Evolutionary conservation across 202 grass and related monocot genomes (phyloP).

Genomic region (Brachypodium distachyon): DNA sequence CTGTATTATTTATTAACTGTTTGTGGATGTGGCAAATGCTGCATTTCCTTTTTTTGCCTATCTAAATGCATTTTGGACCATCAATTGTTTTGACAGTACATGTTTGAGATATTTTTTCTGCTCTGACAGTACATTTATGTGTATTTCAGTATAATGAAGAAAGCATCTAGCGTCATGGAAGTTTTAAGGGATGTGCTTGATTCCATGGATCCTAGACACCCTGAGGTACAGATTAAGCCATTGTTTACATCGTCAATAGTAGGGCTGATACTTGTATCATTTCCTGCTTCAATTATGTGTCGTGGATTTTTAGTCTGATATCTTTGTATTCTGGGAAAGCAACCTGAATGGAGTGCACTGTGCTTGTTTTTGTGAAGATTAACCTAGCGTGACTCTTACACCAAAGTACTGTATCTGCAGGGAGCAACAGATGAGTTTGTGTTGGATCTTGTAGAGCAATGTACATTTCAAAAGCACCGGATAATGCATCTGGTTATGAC

Average conservation of each 20-base stretch:
- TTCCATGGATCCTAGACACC: slow-evolving; percentile 74
- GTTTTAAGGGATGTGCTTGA: slow-evolving; percentile 80
- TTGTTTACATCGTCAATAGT: neutral
- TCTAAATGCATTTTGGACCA: neutral
- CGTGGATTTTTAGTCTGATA: neutral
- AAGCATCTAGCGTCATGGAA: slow-evolving; percentile 85
- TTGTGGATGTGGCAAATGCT: neutral
- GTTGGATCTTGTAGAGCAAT: slow-evolving; percentile 94
- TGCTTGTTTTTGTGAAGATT: neutral
- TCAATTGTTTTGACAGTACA: neutral
- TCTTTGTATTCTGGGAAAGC: neutral
- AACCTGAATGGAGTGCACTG: neutral
- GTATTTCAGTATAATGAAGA: slow-evolving; percentile 68
- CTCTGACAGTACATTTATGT: slow-evolving; percentile 12
- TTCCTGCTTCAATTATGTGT: neutral
- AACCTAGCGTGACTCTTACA: neutral
- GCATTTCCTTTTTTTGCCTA: neutral
- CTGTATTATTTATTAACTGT: neutral
- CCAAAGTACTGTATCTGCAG: slow-evolving; percentile 21
- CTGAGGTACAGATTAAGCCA: slow-evolving; percentile 56
- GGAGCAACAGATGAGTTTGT: slow-evolving; percentile 88
- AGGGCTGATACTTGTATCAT: neutral
- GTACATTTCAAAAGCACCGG: slow-evolving; percentile 92
- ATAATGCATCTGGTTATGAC: slow-evolving; percentile 97
- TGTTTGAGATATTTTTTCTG: no score